Evolutionary conservation across 257 asterid species (phyloP), one percentile per base, ranked within the genome.

Genomic region (Mitragyna speciosa): DNA sequence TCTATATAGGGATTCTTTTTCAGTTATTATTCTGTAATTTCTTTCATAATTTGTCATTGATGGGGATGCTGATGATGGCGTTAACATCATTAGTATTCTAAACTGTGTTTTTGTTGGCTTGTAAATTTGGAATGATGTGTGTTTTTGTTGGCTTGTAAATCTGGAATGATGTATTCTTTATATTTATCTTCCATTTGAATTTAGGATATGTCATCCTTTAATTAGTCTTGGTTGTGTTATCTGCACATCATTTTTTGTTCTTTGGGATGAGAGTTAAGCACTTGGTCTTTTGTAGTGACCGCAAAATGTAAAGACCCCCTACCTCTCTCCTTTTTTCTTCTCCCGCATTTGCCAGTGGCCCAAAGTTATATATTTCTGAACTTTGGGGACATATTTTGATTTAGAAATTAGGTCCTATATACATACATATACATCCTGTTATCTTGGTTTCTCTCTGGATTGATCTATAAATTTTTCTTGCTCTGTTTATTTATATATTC

Each of bases 401-500:
- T 76, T 36, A 70, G 73, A 83, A 43, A 48, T 72, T 79, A 28
- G 81, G 24, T 61, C 63, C 39, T 45, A 10, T 63, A 51, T 41
- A 68, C 75, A 41, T 14, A 52, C 75, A 41, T 14, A 52, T 28
- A 41, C 28, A 36, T 43, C 51, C 41, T n/a, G 43, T 61, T 56
- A 20, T 10, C 58, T 71, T 48, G 41, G 70, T 59, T 41, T 75
- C 31, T 59, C 16, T 59, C 43, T 61, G 58, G 30, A 56, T 15
- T 71, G 51, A 76, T 83, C 58, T 58, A 80, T 81, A 84, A 20
- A 70, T 73, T 81, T 75, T 59, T 69, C 61, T 77, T 65, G 82
- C 69, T 83, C 64, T 56, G 56, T 51, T 51, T n/a, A 14, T 61
- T 56, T 51, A 48, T 72, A 67, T 41, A 54, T 54, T 58, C 51